Evolutionary conservation across 2,329 filamentous ascomycete species (phyloP).

Genomic region (Pseudocercospora crystallina): DNA sequence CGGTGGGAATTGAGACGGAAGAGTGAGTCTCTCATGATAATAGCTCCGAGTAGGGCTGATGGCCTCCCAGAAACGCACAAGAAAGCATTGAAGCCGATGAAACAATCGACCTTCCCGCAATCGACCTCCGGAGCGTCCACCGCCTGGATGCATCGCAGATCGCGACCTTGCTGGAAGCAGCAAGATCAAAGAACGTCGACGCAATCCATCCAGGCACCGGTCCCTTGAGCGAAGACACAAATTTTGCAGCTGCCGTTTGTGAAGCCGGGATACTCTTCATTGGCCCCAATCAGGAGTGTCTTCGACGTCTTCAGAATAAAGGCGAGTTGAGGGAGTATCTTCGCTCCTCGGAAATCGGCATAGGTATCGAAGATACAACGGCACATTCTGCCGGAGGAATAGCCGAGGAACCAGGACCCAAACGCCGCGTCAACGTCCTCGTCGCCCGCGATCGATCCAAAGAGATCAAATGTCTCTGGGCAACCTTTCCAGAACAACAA

Average conservation of each 20-base stretch:
- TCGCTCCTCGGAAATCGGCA: not conserved
- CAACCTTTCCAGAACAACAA: not conserved
- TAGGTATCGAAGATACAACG: too few relatives aligned
- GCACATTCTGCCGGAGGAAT: too few relatives aligned
- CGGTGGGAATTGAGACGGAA: not conserved
- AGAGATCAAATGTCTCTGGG: not conserved
- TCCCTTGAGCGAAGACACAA: not conserved
- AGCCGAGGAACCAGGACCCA: too few relatives aligned
- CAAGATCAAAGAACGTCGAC: not conserved
- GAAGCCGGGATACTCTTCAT: not conserved
- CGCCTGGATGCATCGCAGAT: not conserved
- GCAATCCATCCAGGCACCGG: not conserved
- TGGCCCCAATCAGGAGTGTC: not conserved
- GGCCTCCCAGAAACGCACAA: not conserved
- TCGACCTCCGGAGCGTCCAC: not conserved
- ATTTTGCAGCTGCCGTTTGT: not conserved
- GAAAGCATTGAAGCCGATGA: not conserved
- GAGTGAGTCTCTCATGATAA: not conserved
- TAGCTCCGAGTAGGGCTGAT: not conserved
- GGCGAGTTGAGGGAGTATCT: not conserved
- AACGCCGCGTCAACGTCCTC: not conserved
- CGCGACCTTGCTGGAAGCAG: not conserved
- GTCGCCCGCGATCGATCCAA: not conserved
- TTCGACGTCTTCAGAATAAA: not conserved
- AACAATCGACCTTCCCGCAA: not conserved